Percentiles rank a stretch among this genome's conserved stretches.
These are phyloP conservation scores for Pyrrhoderma noxium DNA, from an alignment of 1,284 basidiomycete species.

Conservation along the genomic window DNA sequence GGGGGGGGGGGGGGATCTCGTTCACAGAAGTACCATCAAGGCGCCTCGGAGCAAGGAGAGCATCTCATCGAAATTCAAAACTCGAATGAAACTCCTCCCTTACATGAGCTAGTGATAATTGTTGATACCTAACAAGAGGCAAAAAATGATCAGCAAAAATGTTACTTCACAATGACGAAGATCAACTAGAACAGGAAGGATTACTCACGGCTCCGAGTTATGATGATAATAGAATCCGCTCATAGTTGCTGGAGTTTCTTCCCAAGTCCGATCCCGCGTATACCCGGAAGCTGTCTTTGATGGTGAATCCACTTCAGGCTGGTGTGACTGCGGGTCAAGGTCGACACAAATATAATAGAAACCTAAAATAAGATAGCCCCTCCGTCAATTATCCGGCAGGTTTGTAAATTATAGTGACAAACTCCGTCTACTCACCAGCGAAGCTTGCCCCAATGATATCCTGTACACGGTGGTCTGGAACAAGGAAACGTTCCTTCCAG, in stretches of 20 bases:
- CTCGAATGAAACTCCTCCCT: constrained; percentile 48
- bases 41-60: background rate
- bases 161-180: constrained; percentile 10
- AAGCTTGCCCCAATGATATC: constrained; percentile 96
- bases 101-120: constrained; percentile 52
- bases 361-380: constrained; percentile 40
- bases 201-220: constrained; percentile 75
- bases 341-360: constrained; percentile 87
- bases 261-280: constrained; percentile 17
- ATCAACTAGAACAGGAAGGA: background rate
- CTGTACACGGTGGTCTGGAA: constrained; percentile 88
- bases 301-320: background rate
- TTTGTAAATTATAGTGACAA: constrained; percentile 17
- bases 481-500: constrained; percentile 95
- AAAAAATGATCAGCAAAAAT: constrained; percentile 19
- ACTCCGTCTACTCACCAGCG: constrained; percentile 55
- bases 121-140: constrained; percentile 47
- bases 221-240: constrained; percentile 92
- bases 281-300: constrained; percentile 1
- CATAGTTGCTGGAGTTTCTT: constrained; percentile 54
- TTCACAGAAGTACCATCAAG: background rate
- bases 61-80: constrained; percentile 57
- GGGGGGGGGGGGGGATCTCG: background rate
- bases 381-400: constrained; percentile 11
- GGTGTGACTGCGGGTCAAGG: constrained; percentile 47